Evolutionary conservation across 208 protist genomes (phyloP).

Genomic region (Wallacemonas sp.): DNA sequence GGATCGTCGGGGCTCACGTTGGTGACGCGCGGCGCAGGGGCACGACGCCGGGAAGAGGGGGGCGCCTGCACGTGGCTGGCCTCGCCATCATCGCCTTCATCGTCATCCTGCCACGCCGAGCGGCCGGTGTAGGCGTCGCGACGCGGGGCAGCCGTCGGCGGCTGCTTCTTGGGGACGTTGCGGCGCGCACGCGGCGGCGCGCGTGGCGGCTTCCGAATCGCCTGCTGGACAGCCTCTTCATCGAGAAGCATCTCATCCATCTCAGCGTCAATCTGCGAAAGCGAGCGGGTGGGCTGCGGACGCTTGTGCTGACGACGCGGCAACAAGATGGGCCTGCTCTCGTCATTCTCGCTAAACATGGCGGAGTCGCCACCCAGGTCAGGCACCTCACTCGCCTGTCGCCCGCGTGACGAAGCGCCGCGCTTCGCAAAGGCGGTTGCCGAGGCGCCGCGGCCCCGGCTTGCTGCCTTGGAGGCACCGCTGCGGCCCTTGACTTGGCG

Average conservation of each 20-base stretch:
- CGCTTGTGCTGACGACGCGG: conserved; percentile 40
- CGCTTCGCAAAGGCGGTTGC: conserved; percentile 16
- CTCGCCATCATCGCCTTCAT: not conserved
- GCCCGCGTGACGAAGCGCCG: conserved; percentile 16
- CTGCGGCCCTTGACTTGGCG: conserved; percentile 21
- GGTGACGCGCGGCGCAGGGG: conserved; percentile 6
- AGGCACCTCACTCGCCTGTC: conserved; percentile 33
- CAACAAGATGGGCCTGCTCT: conserved; percentile 71
- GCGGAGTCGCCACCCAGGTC: conserved; percentile 51
- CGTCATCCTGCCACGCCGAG: conserved; percentile 1
- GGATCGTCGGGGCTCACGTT: conserved; percentile 56
- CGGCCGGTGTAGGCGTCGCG: conserved; percentile 5
- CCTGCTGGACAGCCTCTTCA: conserved; percentile 33
- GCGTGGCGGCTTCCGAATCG: conserved; percentile 28
- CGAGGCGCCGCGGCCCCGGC: not conserved
- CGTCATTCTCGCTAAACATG: conserved; percentile 52
- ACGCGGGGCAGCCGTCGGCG: not conserved
- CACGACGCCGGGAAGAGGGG: not conserved
- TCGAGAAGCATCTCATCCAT: conserved; percentile 27
- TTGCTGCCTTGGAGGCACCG: conserved; percentile 7
- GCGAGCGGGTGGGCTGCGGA: conserved; percentile 40
- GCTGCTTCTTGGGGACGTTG: not conserved
- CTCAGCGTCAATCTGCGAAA: conserved; percentile 42
- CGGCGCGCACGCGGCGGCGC: conserved; percentile 14
- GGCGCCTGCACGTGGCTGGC: not conserved